Evolutionary conservation across 1,139 yeast genomes (phyloP).

Genomic region (Wickerhamomyces sp.): DNA sequence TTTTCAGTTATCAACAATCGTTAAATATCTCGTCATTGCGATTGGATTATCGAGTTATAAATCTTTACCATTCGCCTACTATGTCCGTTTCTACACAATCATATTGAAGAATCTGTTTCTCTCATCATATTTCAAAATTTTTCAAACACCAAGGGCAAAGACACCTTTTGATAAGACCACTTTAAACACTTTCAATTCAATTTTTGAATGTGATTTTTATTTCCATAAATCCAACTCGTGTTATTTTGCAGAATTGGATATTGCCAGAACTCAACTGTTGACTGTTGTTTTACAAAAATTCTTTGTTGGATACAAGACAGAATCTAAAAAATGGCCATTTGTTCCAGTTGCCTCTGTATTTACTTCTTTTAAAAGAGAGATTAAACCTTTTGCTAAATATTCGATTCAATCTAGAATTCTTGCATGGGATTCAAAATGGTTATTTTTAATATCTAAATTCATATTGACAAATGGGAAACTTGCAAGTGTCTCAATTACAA

Average conservation of each 20-base stretch:
- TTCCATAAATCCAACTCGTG: slow-evolving; percentile 85
- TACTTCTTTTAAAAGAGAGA: slow-evolving; percentile 65
- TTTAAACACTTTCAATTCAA: slow-evolving; percentile 57
- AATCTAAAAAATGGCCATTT: slow-evolving; percentile 52
- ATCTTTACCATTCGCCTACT: slow-evolving; percentile 65
- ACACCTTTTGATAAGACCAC: slow-evolving; percentile 16
- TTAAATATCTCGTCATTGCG: slow-evolving; percentile 7
- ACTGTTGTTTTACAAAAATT: slow-evolving; percentile 47
- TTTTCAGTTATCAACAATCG: neutral
- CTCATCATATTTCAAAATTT: slow-evolving; percentile 24
- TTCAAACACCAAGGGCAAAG: slow-evolving; percentile 7
- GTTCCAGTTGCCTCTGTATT: slow-evolving; percentile 75
- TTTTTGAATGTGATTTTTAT: slow-evolving; percentile 80
- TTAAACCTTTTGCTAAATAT: slow-evolving; percentile 60
- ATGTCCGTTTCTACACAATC: slow-evolving; percentile 52
- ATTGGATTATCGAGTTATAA: slow-evolving; percentile 34
- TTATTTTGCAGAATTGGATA: slow-evolving; percentile 78
- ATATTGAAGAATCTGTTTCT: slow-evolving; percentile 37
- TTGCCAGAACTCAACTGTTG: slow-evolving; percentile 66
- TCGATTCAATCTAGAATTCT: slow-evolving; percentile 52
- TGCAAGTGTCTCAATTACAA: slow-evolving; percentile 63
- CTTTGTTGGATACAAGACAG: slow-evolving; percentile 36
- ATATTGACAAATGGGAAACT: slow-evolving; percentile 35
- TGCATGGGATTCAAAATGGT: slow-evolving; percentile 89
- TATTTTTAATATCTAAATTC: slow-evolving; percentile 65